phyloP scores from a whole-genome alignment of 2,329 filamentous ascomycete genomes.

The Penicillium crustosum region DNA sequence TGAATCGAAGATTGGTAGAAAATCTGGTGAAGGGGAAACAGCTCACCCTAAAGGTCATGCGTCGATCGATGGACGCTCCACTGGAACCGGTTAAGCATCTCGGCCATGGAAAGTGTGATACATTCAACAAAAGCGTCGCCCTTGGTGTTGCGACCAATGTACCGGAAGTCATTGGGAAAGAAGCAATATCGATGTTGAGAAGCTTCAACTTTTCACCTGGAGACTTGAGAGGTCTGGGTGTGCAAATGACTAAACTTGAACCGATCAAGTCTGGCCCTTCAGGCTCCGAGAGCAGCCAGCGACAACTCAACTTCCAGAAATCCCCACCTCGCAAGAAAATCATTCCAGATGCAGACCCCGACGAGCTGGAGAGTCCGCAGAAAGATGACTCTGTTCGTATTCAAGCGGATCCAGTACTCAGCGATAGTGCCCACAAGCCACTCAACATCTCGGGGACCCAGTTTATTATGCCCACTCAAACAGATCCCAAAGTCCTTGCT shows the following conservation, averaged over 20 bases:
- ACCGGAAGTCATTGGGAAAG: slow-evolving; percentile 68
- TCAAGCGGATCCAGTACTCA: slow-evolving; percentile 33
- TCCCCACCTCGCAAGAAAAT: slow-evolving; percentile 33
- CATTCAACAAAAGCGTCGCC: slow-evolving; percentile 80
- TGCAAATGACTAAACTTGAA: slow-evolving; percentile 92
- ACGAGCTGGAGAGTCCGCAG: slow-evolving; percentile 48
- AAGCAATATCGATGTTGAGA: slow-evolving; percentile 80
- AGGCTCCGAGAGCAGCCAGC: slow-evolving; percentile 70
- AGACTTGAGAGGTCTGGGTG: slow-evolving; percentile 85
- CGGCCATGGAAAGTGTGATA: slow-evolving; percentile 92
- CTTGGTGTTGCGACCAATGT: slow-evolving; percentile 84
- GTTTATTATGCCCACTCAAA: slow-evolving; percentile 80
- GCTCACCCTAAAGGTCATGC: slow-evolving; percentile 93
- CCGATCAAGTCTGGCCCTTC: slow-evolving; percentile 61
- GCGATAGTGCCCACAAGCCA: slow-evolving; percentile 54
- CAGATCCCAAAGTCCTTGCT: slow-evolving; percentile 76
- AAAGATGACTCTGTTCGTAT: slow-evolving; percentile 38
- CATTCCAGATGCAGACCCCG: slow-evolving; percentile 43
- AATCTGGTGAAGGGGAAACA: slow-evolving; percentile 85
- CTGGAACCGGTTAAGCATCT: slow-evolving; percentile 90
- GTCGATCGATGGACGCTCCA: slow-evolving; percentile 78
- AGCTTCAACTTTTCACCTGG: slow-evolving; percentile 83
- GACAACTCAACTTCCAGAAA: slow-evolving; percentile 68
- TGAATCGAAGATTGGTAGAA: slow-evolving; percentile 75
- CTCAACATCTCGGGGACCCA: slow-evolving; percentile 84